Percentiles rank a stretch among this genome's conserved stretches.
phyloP scores from a whole-genome alignment of 116 monocot species.

The Iris pallida region DNA sequence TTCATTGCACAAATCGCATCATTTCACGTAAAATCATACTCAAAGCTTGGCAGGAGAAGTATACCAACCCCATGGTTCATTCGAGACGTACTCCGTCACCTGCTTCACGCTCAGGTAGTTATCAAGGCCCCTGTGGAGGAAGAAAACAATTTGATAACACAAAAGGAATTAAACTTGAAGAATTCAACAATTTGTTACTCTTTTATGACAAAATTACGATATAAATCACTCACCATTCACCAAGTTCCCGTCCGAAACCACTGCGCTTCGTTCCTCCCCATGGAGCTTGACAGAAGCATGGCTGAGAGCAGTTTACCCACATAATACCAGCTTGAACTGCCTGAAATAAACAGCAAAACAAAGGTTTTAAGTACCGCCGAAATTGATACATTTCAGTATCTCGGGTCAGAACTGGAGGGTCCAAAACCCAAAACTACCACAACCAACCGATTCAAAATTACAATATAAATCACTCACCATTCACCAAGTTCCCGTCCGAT shows the following conservation, averaged over 20 bases:
- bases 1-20: too few relatives aligned
- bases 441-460: too few relatives aligned
- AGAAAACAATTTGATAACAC: background rate
- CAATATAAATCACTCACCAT: conserved; percentile 48
- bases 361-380: too few relatives aligned
- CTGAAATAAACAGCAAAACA: conserved; percentile 23
- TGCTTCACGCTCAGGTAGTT: conserved; percentile 93
- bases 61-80: conserved; percentile 97
- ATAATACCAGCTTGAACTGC: conserved; percentile 67
- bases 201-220: background rate
- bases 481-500: conserved; percentile 96
- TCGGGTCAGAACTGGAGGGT: too few relatives aligned
- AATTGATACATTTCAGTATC: too few relatives aligned
- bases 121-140: conserved; percentile 77
- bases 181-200: background rate
- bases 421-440: too few relatives aligned
- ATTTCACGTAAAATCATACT: background rate
- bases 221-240: conserved; percentile 64
- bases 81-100: conserved; percentile 85
- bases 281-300: conserved; percentile 89
- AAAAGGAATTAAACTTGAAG: background rate
- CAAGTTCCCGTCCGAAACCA: conserved; percentile 96
- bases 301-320: conserved; percentile 97
- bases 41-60: conserved; percentile 69
- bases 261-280: conserved; percentile 99